These are phyloP conservation scores for Solanum neorickii DNA, from an alignment of 257 asterid genomes.

Conservation along the genomic window DNA sequence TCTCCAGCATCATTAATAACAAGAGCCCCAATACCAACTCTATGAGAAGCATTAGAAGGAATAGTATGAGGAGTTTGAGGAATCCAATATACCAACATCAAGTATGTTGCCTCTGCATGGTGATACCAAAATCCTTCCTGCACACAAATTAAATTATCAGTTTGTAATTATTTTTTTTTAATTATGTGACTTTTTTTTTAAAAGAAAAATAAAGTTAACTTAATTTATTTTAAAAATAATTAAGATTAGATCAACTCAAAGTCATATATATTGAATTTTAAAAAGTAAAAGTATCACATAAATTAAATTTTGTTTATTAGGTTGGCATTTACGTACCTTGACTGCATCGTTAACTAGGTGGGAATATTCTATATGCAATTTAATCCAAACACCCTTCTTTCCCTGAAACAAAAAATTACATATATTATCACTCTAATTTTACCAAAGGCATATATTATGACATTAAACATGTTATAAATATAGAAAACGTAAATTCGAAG, in stretches of 20 bases:
- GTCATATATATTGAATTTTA: no score
- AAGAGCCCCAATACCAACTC: conserved; percentile 84
- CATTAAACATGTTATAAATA: background rate
- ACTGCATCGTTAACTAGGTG: conserved; percentile 74
- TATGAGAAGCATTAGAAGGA: conserved; percentile 84
- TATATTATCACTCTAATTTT: background rate
- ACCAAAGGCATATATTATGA: background rate
- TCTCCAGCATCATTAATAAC: conserved; percentile 58
- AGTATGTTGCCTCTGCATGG: conserved; percentile 78
- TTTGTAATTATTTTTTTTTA: background rate
- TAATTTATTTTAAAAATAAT: background rate
- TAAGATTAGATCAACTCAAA: background rate
- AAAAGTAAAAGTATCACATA: background rate
- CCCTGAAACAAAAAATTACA: conserved; percentile 30
- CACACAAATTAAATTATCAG: background rate
- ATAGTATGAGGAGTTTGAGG: conserved; percentile 43
- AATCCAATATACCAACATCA: conserved; percentile 90
- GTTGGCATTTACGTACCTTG: conserved; percentile 31
- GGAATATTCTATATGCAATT: conserved; percentile 68
- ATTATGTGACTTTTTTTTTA: no score
- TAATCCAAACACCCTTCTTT: conserved; percentile 82
- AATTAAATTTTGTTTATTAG: no score
- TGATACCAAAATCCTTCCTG: conserved; percentile 95
- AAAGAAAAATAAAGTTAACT: background rate
- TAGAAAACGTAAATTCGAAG: no score